Evolutionary conservation across 2,329 filamentous ascomycete species (phyloP).

Genomic region (Thielaviopsis musarum): DNA sequence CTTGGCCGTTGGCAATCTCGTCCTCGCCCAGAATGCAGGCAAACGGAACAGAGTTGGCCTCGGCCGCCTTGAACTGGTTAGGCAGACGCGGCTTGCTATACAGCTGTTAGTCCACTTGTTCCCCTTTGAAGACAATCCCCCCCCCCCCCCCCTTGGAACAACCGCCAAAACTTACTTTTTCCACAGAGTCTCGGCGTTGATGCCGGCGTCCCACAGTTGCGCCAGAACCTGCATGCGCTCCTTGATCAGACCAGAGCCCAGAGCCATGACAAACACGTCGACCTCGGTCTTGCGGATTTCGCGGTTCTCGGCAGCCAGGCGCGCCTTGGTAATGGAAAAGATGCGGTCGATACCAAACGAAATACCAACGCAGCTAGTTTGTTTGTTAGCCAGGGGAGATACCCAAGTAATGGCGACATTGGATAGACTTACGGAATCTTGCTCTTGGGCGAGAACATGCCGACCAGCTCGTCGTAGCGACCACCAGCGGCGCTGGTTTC

Average conservation of each 20-base stretch:
- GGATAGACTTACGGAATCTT: conserved; percentile 45
- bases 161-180: conserved; percentile 32
- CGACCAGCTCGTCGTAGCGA: conserved; percentile 82
- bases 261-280: conserved; percentile 89
- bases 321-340: conserved; percentile 76
- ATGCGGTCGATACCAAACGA: conserved; percentile 94
- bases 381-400: background rate
- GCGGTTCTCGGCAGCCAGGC: conserved; percentile 45
- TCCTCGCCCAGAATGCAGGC: conserved; percentile 84
- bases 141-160: background rate
- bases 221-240: conserved; percentile 71
- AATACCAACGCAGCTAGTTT: conserved; percentile 31
- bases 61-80: conserved; percentile 82
- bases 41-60: conserved; percentile 63
- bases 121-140: too few relatives aligned
- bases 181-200: conserved; percentile 82
- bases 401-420: background rate
- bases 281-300: conserved; percentile 52
- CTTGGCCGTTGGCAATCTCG: conserved; percentile 66
- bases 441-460: conserved; percentile 77
- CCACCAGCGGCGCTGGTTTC: conserved; percentile 53
- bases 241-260: conserved; percentile 63
- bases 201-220: conserved; percentile 67
- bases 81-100: conserved; percentile 65
- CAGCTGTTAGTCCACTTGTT: background rate